A percentile compares a stretch with the other conserved stretches of the same genome.
phyloP scores from a whole-genome alignment of 805 yeast genomes.

The Metschnikowia picachoensis region DNA sequence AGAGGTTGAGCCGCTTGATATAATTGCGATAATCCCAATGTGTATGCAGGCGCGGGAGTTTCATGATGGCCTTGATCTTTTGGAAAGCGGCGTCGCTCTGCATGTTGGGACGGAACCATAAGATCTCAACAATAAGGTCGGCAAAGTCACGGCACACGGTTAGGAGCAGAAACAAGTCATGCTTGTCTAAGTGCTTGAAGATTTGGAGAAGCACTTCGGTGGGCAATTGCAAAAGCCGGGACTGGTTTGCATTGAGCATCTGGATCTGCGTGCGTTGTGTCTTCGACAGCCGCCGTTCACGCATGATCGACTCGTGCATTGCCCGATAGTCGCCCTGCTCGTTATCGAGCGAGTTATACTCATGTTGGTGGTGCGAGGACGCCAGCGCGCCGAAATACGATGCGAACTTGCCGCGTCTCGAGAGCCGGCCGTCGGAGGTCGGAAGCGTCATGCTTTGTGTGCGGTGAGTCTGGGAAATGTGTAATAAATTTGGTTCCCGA shows the following conservation, averaged over 20 bases:
- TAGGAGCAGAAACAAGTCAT: slow-evolving; percentile 58
- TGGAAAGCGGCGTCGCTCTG: slow-evolving; percentile 46
- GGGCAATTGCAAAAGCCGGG: slow-evolving; percentile 46
- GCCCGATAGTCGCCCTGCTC: slow-evolving; percentile 34
- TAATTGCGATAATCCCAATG: slow-evolving; percentile 64
- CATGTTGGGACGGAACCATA: slow-evolving; percentile 86
- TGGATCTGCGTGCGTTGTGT: slow-evolving; percentile 22
- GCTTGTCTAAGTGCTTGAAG: slow-evolving; percentile 59
- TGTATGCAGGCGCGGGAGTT: slow-evolving; percentile 43
- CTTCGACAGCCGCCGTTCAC: slow-evolving; percentile 23
- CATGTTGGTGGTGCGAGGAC: slow-evolving; percentile 10
- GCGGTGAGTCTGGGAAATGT: too few relatives aligned
- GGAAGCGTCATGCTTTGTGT: slow-evolving; percentile 3
- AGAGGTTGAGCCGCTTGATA: slow-evolving; percentile 76
- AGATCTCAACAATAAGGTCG: slow-evolving; percentile 65
- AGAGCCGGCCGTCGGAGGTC: slow-evolving; percentile 7
- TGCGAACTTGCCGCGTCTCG: slow-evolving; percentile 15
- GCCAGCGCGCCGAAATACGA: slow-evolving; percentile 12
- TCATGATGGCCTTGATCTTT: slow-evolving; percentile 55
- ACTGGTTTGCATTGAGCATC: slow-evolving; percentile 23
- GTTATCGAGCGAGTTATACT: slow-evolving; percentile 25
- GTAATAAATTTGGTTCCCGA: not conserved
- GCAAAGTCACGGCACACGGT: slow-evolving; percentile 83
- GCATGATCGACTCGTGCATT: slow-evolving; percentile 31
- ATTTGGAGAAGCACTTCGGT: slow-evolving; percentile 63